Conservation (phyloP, 257 asterid genomes). For the Solanum pennellii region DNA sequence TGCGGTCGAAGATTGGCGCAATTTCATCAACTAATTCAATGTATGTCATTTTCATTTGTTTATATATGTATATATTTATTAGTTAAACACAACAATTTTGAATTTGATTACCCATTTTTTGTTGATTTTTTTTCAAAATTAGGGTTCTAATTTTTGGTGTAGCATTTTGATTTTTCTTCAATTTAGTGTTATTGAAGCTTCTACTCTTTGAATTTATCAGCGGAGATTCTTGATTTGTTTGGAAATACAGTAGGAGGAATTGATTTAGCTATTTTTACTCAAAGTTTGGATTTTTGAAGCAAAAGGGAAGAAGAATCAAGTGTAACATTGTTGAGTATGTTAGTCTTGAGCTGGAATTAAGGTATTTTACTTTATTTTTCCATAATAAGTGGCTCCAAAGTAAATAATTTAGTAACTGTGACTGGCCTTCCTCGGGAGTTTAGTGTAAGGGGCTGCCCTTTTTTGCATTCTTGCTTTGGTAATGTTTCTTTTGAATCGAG, state of each 20-base stretch:
- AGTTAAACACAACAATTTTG: neutral
- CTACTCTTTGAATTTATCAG: neutral
- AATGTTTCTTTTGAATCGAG: neutral
- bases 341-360: neutral
- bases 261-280: neutral
- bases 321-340: neutral
- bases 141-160: neutral
- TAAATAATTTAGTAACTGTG: neutral
- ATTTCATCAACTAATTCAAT: neutral
- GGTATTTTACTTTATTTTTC: neutral
- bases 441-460: neutral
- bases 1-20: neutral
- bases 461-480: neutral
- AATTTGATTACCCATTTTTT: neutral
- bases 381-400: neutral
- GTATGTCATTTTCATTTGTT: neutral
- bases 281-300: neutral
- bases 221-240: neutral
- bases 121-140: neutral
- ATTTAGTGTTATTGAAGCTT: neutral
- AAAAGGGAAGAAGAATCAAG: neutral
- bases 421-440: neutral
- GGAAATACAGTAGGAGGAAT: neutral
- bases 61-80: neutral
- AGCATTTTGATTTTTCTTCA: neutral